Conservation (phyloP, 1,284 basidiomycete genomes). For the Bondarzewia mesenterica region DNA sequence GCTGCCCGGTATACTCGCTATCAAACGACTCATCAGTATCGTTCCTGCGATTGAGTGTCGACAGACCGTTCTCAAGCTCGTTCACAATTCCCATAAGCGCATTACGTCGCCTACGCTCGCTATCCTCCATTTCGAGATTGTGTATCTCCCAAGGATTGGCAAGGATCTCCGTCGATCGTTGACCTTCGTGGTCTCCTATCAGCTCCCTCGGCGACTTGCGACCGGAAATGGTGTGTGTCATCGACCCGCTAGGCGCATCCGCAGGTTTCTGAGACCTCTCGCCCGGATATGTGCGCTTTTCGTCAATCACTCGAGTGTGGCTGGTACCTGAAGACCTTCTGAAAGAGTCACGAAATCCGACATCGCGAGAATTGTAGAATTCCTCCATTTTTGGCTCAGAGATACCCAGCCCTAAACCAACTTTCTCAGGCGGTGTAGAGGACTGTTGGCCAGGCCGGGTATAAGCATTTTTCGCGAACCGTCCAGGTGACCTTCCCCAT, state of each 20-base stretch:
- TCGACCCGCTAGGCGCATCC: neutral
- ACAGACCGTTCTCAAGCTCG: conserved; percentile 21
- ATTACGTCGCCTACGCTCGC: conserved; percentile 25
- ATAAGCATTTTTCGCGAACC: conserved; percentile 2
- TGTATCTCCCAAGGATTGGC: conserved; percentile 8
- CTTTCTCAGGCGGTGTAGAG: neutral
- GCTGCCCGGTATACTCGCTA: conserved; percentile 23
- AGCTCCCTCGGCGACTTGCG: neutral
- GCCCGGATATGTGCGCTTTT: conserved; percentile 15
- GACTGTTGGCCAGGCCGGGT: neutral
- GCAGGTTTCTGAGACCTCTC: conserved; percentile 3
- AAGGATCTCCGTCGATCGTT: neutral
- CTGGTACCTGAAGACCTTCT: neutral
- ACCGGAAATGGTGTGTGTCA: neutral
- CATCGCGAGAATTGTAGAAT: neutral
- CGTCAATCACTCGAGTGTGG: neutral
- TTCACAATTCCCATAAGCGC: conserved; percentile 37
- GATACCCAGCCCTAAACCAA: conserved; percentile 15
- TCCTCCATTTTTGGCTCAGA: neutral
- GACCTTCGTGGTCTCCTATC: neutral
- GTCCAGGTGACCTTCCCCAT: neutral
- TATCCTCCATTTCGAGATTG: conserved; percentile 9
- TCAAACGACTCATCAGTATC: conserved; percentile 16
- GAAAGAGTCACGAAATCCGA: no score
- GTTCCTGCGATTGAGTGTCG: conserved; percentile 8